Conservation (phyloP, 2,329 filamentous ascomycete species). For the Thielaviopsis ethacetica region DNA sequence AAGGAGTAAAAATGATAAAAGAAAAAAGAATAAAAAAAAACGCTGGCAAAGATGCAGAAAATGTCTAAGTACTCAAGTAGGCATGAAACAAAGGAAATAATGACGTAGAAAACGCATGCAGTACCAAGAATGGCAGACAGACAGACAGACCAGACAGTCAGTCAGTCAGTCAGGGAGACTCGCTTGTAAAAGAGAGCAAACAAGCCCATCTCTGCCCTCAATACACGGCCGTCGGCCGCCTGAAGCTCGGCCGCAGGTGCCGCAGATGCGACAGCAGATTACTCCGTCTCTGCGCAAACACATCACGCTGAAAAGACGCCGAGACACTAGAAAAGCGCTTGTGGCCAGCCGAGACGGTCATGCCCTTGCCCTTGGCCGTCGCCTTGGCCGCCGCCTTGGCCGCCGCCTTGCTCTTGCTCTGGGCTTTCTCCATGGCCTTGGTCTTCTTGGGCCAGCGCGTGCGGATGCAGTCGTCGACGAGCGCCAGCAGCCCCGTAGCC, state of each 20-base stretch:
- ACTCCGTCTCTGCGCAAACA: background rate
- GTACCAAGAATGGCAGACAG: too few species aligned
- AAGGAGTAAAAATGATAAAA: background rate
- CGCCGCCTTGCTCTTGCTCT: too few species aligned
- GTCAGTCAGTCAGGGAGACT: too few species aligned
- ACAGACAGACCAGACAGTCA: too few species aligned
- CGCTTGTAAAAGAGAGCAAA: conserved; percentile 17
- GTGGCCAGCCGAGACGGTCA: too few species aligned
- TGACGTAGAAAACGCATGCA: too few species aligned
- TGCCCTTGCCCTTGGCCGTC: too few species aligned
- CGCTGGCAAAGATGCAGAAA: too few species aligned
- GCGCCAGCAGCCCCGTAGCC: conserved; percentile 71
- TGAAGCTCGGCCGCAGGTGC: background rate
- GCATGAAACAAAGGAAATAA: background rate
- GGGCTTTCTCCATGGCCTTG: conserved; percentile 11
- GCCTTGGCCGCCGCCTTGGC: conserved; percentile 11
- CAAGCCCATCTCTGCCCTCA: conserved; percentile 6
- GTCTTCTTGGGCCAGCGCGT: conserved; percentile 41
- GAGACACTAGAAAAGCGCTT: too few species aligned
- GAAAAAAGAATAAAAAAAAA: background rate
- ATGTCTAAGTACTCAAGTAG: too few species aligned
- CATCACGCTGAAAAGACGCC: too few species aligned
- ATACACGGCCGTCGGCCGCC: background rate
- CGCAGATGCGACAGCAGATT: background rate
- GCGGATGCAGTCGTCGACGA: conserved; percentile 86